Evolutionary conservation across 129 eudicot species (phyloP).

Genomic region (Cynara cardunculus): DNA sequence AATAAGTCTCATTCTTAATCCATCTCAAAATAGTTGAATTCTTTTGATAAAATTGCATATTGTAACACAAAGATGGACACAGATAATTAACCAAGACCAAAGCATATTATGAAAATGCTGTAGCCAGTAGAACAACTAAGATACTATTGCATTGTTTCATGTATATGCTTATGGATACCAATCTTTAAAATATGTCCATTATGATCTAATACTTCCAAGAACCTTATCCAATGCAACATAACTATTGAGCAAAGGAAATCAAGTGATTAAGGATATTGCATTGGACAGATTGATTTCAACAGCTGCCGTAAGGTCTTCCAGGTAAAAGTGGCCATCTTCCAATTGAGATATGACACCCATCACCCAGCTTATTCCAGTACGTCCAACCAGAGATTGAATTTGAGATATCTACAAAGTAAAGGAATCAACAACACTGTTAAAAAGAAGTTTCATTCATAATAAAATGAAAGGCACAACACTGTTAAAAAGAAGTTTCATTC

Average conservation of each 20-base stretch:
- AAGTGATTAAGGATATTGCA: slow-evolving; percentile 85
- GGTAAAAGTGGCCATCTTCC: slow-evolving; percentile 95
- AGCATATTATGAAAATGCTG: not conserved
- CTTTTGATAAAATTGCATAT: not conserved
- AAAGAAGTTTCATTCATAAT: not conserved
- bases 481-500: not conserved
- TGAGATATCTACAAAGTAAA: slow-evolving; percentile 63
- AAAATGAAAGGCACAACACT: slow-evolving; percentile 1
- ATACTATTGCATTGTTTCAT: not conserved
- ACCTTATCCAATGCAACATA: not conserved
- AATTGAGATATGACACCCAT: slow-evolving; percentile 98
- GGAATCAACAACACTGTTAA: not conserved
- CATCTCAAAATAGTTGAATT: not conserved
- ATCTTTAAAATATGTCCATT: not conserved
- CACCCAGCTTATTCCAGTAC: slow-evolving; percentile 80
- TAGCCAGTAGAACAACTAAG: not conserved
- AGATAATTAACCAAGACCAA: not conserved
- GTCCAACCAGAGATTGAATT: slow-evolving; percentile 85
- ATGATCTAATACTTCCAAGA: not conserved
- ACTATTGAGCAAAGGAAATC: not conserved
- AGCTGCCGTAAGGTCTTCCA: slow-evolving; percentile 91
- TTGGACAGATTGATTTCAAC: slow-evolving; percentile 78
- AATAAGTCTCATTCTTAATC: too few species aligned
- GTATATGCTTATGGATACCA: not conserved
- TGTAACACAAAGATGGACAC: not conserved